Conservation (phyloP, 1,284 basidiomycete species). For the Tylopilus sp. region DNA sequence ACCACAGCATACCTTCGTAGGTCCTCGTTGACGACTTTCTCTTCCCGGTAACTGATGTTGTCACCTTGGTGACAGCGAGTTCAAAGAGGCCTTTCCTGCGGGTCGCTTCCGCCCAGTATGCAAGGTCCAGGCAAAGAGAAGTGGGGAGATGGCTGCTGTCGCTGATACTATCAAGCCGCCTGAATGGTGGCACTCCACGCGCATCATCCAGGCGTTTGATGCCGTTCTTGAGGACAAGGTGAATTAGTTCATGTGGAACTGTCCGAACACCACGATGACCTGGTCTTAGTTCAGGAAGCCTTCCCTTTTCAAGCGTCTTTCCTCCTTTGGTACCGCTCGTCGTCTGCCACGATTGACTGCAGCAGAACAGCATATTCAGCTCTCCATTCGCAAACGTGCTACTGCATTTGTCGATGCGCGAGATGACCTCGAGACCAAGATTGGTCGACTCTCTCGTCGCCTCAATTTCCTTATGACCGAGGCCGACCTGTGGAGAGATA, state of each 20-base stretch:
- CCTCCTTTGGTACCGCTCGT: conserved; percentile 65
- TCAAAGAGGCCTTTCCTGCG: conserved; percentile 92
- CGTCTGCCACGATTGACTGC: conserved; percentile 68
- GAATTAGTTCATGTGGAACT: conserved; percentile 14
- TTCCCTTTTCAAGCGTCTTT: conserved; percentile 80
- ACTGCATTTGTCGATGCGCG: conserved; percentile 89
- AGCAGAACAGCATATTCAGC: conserved; percentile 79
- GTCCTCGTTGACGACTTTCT: conserved; percentile 13
- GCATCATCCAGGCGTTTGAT: conserved; percentile 87
- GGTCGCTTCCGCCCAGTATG: conserved; percentile 80
- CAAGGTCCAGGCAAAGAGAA: conserved; percentile 78
- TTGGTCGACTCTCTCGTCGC: conserved; percentile 73
- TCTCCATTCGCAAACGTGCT: conserved; percentile 83
- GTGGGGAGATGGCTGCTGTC: conserved; percentile 71
- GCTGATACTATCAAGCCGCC: conserved; percentile 84
- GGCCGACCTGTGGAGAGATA: conserved; percentile 83
- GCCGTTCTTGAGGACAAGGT: conserved; percentile 83
- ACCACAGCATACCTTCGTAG: conserved; percentile 73
- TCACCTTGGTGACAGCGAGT: conserved; percentile 53
- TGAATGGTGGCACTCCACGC: conserved; percentile 88
- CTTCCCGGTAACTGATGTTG: conserved; percentile 5
- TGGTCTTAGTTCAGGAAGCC: conserved; percentile 74
- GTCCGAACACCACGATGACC: conserved; percentile 14
- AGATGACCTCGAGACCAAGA: conserved; percentile 87
- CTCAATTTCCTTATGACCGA: conserved; percentile 91